Conservation (phyloP, 805 yeast species). For the Wickerhamiella occidentalis region DNA sequence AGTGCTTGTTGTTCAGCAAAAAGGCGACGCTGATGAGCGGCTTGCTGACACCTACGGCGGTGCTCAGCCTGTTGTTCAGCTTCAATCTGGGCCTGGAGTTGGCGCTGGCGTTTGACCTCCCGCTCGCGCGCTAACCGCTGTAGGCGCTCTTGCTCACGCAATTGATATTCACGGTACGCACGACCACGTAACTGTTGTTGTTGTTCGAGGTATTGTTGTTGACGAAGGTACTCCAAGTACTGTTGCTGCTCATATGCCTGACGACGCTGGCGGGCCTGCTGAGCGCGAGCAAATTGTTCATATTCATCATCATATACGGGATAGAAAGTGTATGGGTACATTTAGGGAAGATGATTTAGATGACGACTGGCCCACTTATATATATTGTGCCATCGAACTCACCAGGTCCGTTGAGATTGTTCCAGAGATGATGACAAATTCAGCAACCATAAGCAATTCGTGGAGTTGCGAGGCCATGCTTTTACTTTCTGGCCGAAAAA, state of each 20-base stretch:
- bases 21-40: background rate
- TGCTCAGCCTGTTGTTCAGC: background rate
- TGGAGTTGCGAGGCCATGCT: background rate
- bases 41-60: background rate
- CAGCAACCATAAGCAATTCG: background rate
- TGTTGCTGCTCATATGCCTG: slow-evolving; percentile 8
- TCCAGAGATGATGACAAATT: slow-evolving; percentile 5
- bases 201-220: background rate
- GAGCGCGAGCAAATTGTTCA: background rate
- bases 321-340: slow-evolving; percentile 1
- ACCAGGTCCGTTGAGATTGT: slow-evolving; percentile 8
- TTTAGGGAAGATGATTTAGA: background rate
- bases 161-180: background rate
- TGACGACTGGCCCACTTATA: background rate
- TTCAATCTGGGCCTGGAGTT: background rate
- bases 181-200: background rate
- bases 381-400: background rate
- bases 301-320: background rate
- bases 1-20: background rate
- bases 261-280: background rate
- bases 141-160: background rate
- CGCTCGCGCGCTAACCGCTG: background rate
- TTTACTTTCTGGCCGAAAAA: background rate
- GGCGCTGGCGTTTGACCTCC: background rate
- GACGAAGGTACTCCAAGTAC: background rate